Base-by-base conservation (phyloP, 2,329 filamentous ascomycete genomes). In the Xylaria sp. region DNA sequence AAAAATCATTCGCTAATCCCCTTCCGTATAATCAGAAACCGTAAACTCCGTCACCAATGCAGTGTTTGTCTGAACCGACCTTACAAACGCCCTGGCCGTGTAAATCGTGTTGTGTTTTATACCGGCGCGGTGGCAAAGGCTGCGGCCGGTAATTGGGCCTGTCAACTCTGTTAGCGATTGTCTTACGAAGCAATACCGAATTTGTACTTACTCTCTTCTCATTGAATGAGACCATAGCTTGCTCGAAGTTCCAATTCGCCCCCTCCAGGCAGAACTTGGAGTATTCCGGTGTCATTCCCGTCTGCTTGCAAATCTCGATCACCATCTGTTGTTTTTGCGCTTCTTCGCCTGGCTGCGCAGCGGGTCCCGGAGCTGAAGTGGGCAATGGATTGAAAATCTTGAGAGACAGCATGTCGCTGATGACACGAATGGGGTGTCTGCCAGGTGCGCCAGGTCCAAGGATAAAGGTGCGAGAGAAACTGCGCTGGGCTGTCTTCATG, bases 381-480 rank as follows among this genome's bases (percentile, higher is more conserved):
- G 80, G 78, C 16, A 85, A 69, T 8, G 79, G 67, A 22, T 72
- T 78, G 69, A 86, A 92, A 5, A 86, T 84, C 60, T 89, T 84
- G 45, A 96, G 74, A 13, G 85, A 85, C 38, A 95, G 78, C 74
- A 92, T 84, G 71, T 96, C 92, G 69, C 84, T 92, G 60, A 92
- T 79, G 37, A 96, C 88, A 44, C 91, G 83, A 50, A 95, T 83
- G 1, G 76, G 81, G 17, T 84, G 83, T 42, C 79, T 77, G 4
- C 85, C 80, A 0, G 85, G 83, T 29, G 80, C 80, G 26, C 89
- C 90, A 1, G 91, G 91, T 0, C 90, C 90, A 17, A 96, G 79
- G 39, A 92, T 76, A 68, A 95, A 91, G 0, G 85, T 89, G 46
- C 92, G 86, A 49, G 92, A 91, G 71, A 96, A 96, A 69, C 88